Evolutionary conservation across 768 basidiomycete species (phyloP).

Genomic region (Candolleomyces aberdarensis): DNA sequence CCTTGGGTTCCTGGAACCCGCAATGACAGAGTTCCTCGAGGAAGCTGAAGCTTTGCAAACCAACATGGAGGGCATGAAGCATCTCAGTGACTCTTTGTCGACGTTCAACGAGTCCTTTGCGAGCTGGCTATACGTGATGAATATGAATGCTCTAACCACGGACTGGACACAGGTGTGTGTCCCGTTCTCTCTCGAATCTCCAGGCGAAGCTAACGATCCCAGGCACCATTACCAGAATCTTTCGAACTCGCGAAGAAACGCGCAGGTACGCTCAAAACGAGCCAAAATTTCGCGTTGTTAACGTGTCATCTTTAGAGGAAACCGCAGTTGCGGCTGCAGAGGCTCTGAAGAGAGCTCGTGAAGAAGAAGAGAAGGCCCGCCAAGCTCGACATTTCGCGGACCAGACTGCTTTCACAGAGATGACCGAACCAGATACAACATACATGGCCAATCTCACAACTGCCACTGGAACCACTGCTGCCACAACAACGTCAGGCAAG

Average conservation of each 20-base stretch:
- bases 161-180: slow-evolving; percentile 82
- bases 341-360: slow-evolving; percentile 40
- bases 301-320: slow-evolving; percentile 40
- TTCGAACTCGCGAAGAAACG: slow-evolving; percentile 57
- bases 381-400: slow-evolving; percentile 19
- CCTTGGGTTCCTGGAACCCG: slow-evolving; percentile 81
- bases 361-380: slow-evolving; percentile 28
- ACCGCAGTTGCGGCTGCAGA: slow-evolving; percentile 57
- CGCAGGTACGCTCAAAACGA: slow-evolving; percentile 42
- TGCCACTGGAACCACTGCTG: slow-evolving; percentile 20
- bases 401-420: slow-evolving; percentile 39
- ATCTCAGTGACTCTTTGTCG: slow-evolving; percentile 70
- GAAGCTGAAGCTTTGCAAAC: slow-evolving; percentile 79
- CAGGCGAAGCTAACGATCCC: not conserved
- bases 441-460: slow-evolving; percentile 38
- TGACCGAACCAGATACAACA: slow-evolving; percentile 39
- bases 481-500: slow-evolving; percentile 32
- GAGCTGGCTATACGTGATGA: slow-evolving; percentile 87
- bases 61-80: slow-evolving; percentile 69
- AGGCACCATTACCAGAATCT: slow-evolving; percentile 63
- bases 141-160: slow-evolving; percentile 92
- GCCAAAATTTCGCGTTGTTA: too few species aligned
- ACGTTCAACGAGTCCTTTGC: slow-evolving; percentile 94
- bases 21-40: slow-evolving; percentile 82
- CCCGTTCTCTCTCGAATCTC: not conserved